Conservation (phyloP, 1,284 basidiomycete genomes). For the Sporisorium scitamineum region DNA sequence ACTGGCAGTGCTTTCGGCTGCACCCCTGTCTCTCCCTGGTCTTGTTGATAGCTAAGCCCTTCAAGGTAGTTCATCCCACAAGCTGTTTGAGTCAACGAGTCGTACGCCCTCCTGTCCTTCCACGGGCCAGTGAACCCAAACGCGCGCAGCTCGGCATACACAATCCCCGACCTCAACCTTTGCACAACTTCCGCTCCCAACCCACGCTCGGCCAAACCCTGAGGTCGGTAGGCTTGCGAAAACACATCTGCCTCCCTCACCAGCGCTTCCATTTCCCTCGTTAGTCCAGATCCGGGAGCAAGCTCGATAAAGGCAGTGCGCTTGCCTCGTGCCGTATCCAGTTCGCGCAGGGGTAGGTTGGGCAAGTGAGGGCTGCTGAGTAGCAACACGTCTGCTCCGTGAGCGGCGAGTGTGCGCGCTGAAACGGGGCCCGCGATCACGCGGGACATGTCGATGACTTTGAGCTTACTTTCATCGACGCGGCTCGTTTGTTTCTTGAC, state of each 20-base stretch:
- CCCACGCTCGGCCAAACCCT: constrained; percentile 15
- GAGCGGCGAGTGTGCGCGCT: constrained; percentile 69
- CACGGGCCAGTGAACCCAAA: constrained; percentile 77
- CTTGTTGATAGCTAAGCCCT: constrained; percentile 71
- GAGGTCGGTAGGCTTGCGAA: constrained; percentile 75
- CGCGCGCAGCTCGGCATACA: constrained; percentile 75
- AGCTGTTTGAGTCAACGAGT: constrained; percentile 78
- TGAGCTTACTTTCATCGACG: constrained; percentile 1
- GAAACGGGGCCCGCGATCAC: constrained; percentile 30
- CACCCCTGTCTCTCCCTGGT: constrained; percentile 68
- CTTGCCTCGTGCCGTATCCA: constrained; percentile 78
- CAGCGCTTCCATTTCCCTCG: constrained; percentile 70
- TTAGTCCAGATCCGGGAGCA: constrained; percentile 37
- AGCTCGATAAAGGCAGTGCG: constrained; percentile 77
- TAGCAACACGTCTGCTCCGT: constrained; percentile 76
- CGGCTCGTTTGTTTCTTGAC: not conserved
- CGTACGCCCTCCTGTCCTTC: constrained; percentile 75
- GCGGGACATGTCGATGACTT: constrained; percentile 36
- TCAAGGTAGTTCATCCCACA: constrained; percentile 77
- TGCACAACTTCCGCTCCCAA: constrained; percentile 42
- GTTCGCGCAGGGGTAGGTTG: constrained; percentile 74
- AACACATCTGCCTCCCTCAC: constrained; percentile 75
- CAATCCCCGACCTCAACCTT: constrained; percentile 73
- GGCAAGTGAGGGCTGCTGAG: constrained; percentile 76
- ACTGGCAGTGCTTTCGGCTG: constrained; percentile 73